Percentiles rank a stretch among this genome's conserved stretches.
Conservation (phyloP, 2,329 filamentous ascomycete species). For the Erysiphe pulchra region DNA sequence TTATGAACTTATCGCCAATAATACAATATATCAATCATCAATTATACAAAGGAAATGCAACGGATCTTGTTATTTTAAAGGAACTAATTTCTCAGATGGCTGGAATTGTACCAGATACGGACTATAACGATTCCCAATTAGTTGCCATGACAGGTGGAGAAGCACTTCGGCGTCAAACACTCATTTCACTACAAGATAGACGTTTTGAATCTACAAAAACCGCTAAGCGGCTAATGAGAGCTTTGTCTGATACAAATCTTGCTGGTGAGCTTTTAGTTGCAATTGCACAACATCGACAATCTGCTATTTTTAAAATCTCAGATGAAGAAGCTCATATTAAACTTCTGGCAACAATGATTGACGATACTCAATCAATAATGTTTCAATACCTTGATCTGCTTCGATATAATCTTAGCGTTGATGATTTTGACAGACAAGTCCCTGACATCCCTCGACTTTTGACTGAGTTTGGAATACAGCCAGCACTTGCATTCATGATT, state of each 20-base stretch:
- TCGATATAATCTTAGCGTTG: conserved; percentile 47
- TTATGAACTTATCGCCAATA: conserved; percentile 63
- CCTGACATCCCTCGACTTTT: conserved; percentile 54
- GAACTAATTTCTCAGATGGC: conserved; percentile 84
- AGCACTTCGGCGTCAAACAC: conserved; percentile 50
- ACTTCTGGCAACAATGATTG: conserved; percentile 62
- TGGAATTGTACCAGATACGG: conserved; percentile 64
- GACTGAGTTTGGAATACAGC: conserved; percentile 52
- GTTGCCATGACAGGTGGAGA: conserved; percentile 73
- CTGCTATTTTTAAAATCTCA: conserved; percentile 53
- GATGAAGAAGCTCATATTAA: conserved; percentile 63
- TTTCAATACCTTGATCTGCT: conserved; percentile 77
- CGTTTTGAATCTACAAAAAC: conserved; percentile 52
- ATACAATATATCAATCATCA: conserved; percentile 77
- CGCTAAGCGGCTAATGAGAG: conserved; percentile 54
- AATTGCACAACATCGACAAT: conserved; percentile 70
- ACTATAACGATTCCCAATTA: conserved; percentile 73
- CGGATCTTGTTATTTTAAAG: conserved; percentile 73
- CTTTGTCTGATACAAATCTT: conserved; percentile 51
- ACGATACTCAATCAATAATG: conserved; percentile 69
- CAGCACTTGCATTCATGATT: conserved; percentile 64
- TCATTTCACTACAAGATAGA: conserved; percentile 57
- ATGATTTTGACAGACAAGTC: conserved; percentile 55
- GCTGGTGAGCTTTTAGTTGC: conserved; percentile 68
- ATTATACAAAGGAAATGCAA: conserved; percentile 57